Evolutionary conservation across 495 filamentous ascomycete species (phyloP), one percentile per base, ranked within the genome.

Genomic region (Penicillium waksmanii): DNA sequence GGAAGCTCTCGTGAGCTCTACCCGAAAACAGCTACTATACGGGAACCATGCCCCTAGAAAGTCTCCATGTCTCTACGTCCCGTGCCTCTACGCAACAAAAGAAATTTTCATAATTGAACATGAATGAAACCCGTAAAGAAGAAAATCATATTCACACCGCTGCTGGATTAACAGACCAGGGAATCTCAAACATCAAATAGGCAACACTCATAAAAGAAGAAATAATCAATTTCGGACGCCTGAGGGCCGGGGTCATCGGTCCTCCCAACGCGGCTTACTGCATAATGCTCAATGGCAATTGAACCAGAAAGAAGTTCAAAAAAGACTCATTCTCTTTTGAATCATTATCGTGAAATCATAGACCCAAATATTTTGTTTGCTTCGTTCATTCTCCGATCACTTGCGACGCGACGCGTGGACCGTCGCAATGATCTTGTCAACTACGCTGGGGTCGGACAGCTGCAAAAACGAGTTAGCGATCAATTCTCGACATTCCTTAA

Each of bases 361-460:
- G 52, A 53, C 47, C 31, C 46, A 40, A 40, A 5, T 17, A n/a
- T 43, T 54, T 64, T 55, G 59, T 38, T 23, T 48, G 12, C 0
- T 23, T 48, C 11, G 10, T 48, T 48, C 8, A 31, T 48, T 48
- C 5, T 48, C 11, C 19, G 15, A 23, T 48, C 79, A 84, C 68
- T 84, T 85, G 69, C 79, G 80, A 63, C 79, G 81, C 48, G 80
- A 70, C 56, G 73, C 81, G 60, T 96, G 89, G 42, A 97, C 93
- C 25, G 80, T 84, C 48, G 81, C 73, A 66, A 97, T 96, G 74
- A 98, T 97, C 75, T 88, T 91, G 31, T 91, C 87, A 17, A 98
- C 92, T 21, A 97, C 87, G 51, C 81, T 85, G 34, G 94, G 94
- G 71, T 98, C 93, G 38, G 92, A 95, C 36, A 98, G 85, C 91